Conservation (phyloP, 768 basidiomycete genomes). For the Crepidotus variabilis region DNA sequence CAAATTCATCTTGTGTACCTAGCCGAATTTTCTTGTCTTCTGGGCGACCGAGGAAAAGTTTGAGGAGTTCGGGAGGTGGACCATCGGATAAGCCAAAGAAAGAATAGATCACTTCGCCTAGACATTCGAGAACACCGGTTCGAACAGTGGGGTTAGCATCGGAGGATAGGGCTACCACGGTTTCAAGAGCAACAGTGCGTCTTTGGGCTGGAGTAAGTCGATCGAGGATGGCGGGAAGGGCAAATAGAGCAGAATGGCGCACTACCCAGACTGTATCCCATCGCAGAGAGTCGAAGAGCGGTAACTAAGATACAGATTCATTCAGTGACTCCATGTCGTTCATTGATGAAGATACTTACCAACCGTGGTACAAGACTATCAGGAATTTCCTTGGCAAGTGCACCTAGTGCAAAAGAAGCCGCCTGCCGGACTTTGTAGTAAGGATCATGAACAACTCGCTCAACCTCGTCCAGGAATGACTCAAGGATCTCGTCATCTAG, state of each 20-base stretch:
- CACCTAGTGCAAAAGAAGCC: conserved; percentile 84
- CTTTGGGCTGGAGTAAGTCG: conserved; percentile 59
- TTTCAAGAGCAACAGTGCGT: conserved; percentile 60
- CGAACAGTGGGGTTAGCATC: conserved; percentile 71
- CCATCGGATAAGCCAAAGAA: conserved; percentile 64
- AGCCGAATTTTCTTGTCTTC: conserved; percentile 38
- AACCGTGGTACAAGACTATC: conserved; percentile 61
- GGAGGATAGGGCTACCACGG: conserved; percentile 54
- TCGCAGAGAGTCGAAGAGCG: conserved; percentile 69
- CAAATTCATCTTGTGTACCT: conserved; percentile 26
- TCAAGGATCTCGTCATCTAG: conserved; percentile 51
- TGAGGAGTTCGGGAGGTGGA: conserved; percentile 71
- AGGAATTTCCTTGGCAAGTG: conserved; percentile 85
- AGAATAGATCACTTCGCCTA: conserved; percentile 86
- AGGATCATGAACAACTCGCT: conserved; percentile 59
- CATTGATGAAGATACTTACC: conserved; percentile 34
- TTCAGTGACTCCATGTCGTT: neutral
- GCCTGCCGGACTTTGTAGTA: conserved; percentile 81
- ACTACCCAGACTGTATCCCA: conserved; percentile 77
- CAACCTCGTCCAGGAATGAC: conserved; percentile 73
- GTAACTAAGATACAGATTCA: conserved; percentile 49
- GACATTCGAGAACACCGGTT: conserved; percentile 75
- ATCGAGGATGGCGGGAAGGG: conserved; percentile 75
- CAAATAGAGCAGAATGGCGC: conserved; percentile 82
- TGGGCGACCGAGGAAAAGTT: conserved; percentile 69